Conservation (phyloP, 139 green algal genomes). For the Coelastrella sp. region DNA sequence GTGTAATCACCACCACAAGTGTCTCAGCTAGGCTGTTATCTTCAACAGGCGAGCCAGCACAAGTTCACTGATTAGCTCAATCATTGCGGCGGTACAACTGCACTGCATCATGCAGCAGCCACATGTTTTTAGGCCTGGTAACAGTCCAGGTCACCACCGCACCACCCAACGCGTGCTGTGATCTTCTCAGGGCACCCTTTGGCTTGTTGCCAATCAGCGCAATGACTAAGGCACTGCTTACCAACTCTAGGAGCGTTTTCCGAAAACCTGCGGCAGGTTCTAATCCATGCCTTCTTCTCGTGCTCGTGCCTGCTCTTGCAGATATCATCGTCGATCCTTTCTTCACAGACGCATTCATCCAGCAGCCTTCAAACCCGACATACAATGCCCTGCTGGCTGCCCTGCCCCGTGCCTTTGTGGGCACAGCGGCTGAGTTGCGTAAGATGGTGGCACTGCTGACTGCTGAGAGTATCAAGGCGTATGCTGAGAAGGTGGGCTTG, state of each 20-base stretch:
- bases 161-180: too few relatives aligned
- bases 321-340: constrained; percentile 44
- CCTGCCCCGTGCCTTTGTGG: constrained; percentile 32
- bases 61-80: too few relatives aligned
- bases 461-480: constrained; percentile 26
- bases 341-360: constrained; percentile 38
- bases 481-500: not conserved
- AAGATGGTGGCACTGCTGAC: constrained; percentile 33
- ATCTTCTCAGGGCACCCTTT: too few relatives aligned
- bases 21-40: too few relatives aligned
- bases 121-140: too few relatives aligned
- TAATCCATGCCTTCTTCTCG: not conserved
- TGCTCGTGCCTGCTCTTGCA: not conserved
- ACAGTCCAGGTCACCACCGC: too few relatives aligned
- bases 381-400: constrained; percentile 4
- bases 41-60: too few relatives aligned
- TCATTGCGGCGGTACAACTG: too few relatives aligned
- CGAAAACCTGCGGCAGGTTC: not conserved
- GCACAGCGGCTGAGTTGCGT: constrained; percentile 20
- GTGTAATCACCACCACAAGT: too few relatives aligned
- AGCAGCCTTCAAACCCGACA: constrained; percentile 29
- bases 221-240: not conserved
- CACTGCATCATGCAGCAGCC: too few relatives aligned
- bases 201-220: too few relatives aligned
- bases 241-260: not conserved